phyloP scores from a whole-genome alignment of 108 stramenopile genomes.

The Epithemia pelagica region DNA sequence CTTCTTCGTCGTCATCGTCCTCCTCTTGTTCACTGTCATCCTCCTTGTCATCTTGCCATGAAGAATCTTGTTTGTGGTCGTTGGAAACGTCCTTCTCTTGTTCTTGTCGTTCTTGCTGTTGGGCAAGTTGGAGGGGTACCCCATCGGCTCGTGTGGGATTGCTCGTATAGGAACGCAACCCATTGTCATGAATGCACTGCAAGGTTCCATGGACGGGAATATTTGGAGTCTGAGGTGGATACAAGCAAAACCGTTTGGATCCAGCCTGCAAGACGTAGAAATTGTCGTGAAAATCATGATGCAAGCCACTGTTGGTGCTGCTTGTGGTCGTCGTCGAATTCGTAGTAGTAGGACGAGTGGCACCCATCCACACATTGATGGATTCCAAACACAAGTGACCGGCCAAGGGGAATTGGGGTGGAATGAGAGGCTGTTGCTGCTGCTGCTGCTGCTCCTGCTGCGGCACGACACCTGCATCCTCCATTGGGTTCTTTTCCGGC shows the following conservation, averaged over 20 bases:
- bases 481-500: no score
- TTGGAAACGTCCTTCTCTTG: constrained; percentile 20
- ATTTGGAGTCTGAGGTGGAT: constrained; percentile 44
- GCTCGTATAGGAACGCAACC: constrained; percentile 76
- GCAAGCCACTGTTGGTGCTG: constrained; percentile 70
- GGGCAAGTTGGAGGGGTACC: constrained; percentile 5
- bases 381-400: constrained; percentile 56
- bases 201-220: constrained; percentile 73
- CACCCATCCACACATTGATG: constrained; percentile 92
- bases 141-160: constrained; percentile 27
- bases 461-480: not conserved
- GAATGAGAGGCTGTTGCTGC: not conserved
- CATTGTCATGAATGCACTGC: constrained; percentile 77
- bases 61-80: constrained; percentile 28
- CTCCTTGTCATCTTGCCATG: constrained; percentile 23
- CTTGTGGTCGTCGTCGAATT: constrained; percentile 1
- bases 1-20: constrained; percentile 38
- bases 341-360: not conserved
- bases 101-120: not conserved
- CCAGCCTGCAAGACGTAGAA: constrained; percentile 86
- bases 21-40: constrained; percentile 16
- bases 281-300: constrained; percentile 99
- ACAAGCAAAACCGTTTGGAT: constrained; percentile 82
- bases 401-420: not conserved
- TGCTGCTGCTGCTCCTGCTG: not conserved